Conservation (phyloP, 2,329 filamentous ascomycete species). For the Rosellinia necatrix region DNA sequence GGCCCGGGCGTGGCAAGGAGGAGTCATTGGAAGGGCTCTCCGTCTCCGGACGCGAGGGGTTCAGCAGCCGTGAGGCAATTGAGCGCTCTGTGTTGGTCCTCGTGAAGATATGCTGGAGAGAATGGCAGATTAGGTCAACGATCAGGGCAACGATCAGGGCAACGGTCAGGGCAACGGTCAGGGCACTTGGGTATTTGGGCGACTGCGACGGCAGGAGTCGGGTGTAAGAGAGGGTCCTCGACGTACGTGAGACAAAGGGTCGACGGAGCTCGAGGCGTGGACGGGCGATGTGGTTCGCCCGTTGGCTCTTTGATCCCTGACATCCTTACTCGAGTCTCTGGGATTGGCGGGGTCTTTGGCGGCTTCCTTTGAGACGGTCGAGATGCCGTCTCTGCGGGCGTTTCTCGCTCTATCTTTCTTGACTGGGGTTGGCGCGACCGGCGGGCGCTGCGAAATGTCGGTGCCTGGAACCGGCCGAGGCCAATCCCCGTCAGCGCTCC, state of each 20-base stretch:
- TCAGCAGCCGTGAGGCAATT: conserved; percentile 54
- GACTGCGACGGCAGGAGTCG: not conserved
- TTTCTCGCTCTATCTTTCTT: conserved; percentile 34
- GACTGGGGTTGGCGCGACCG: conserved; percentile 23
- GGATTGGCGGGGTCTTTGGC: conserved; percentile 33
- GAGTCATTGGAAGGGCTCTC: conserved; percentile 56
- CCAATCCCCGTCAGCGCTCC: conserved; percentile 15
- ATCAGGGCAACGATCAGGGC: not conserved
- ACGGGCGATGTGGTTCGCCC: conserved; percentile 28
- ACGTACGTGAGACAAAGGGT: conserved; percentile 70
- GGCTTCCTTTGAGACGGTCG: conserved; percentile 32
- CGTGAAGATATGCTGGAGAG: conserved; percentile 52
- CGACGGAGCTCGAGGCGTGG: conserved; percentile 53
- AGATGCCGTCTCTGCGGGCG: conserved; percentile 34
- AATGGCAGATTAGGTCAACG: conserved; percentile 3
- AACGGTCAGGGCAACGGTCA: not conserved
- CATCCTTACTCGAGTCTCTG: conserved; percentile 20
- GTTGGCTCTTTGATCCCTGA: conserved; percentile 23
- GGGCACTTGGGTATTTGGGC: not conserved
- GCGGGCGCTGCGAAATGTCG: conserved; percentile 28
- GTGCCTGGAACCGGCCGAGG: conserved; percentile 29
- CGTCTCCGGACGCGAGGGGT: conserved; percentile 57
- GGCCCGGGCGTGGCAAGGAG: conserved; percentile 45
- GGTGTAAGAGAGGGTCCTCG: conserved; percentile 10
- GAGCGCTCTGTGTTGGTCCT: conserved; percentile 43